Evolutionary conservation across 768 basidiomycete species (phyloP).

Genomic region (Tulasnella sp.): DNA sequence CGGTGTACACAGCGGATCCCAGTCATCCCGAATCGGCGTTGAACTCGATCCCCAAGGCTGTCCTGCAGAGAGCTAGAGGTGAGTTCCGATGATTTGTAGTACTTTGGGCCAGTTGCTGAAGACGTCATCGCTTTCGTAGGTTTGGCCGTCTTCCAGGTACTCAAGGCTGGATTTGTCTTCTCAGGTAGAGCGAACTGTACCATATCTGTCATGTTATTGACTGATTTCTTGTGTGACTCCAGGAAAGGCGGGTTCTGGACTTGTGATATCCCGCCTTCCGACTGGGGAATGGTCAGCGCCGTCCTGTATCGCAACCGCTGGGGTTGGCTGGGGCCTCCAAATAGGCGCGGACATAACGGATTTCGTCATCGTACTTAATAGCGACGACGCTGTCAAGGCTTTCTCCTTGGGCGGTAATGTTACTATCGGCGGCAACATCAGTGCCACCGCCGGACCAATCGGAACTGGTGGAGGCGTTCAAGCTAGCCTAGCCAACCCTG

Average conservation of each 20-base stretch:
- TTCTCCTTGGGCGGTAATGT: constrained; percentile 94
- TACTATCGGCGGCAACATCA: constrained; percentile 83
- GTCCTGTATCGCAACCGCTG: constrained; percentile 92
- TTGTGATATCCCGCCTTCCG: constrained; percentile 83
- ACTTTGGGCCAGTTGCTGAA: background rate
- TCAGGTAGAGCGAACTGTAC: background rate
- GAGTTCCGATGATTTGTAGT: constrained; percentile 16
- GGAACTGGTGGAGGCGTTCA: constrained; percentile 89
- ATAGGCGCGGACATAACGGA: constrained; percentile 92
- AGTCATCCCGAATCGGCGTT: constrained; percentile 77
- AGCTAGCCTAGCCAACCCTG: constrained; percentile 77
- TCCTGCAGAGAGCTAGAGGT: constrained; percentile 84
- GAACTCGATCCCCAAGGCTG: constrained; percentile 86
- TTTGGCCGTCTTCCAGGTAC: constrained; percentile 85
- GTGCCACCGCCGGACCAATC: constrained; percentile 79
- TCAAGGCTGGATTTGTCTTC: constrained; percentile 31
- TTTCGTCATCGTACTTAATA: constrained; percentile 95
- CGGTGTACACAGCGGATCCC: constrained; percentile 60
- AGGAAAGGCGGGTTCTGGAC: constrained; percentile 84
- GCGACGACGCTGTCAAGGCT: constrained; percentile 87
- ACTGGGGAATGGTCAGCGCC: constrained; percentile 97
- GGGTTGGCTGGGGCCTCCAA: constrained; percentile 89
- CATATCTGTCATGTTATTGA: no score
- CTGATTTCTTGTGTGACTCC: constrained; percentile 59
- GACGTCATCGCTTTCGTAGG: constrained; percentile 35